Conservation (phyloP, 768 basidiomycete species). For the Suillus clintonianus region DNA sequence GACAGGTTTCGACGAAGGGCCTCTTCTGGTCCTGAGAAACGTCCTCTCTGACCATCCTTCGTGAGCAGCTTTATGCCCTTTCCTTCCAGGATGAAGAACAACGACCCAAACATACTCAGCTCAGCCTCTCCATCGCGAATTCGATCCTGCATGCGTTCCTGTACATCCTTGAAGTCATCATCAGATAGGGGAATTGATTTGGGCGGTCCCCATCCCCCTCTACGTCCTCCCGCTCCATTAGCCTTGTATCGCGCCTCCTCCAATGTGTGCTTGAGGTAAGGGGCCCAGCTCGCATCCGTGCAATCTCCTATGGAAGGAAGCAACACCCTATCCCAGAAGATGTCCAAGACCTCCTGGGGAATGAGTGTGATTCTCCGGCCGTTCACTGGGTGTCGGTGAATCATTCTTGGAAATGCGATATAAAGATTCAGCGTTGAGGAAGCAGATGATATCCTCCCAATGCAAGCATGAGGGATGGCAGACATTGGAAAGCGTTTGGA, state of each 20-base stretch:
- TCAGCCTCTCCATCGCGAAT: not conserved
- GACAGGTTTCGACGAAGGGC: not conserved
- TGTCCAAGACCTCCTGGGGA: constrained; percentile 11
- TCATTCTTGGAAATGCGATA: constrained; percentile 16
- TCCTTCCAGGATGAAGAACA: constrained; percentile 15
- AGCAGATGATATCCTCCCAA: not conserved
- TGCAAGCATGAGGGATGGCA: constrained; percentile 5
- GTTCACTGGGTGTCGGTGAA: constrained; percentile 7
- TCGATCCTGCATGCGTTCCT: constrained; percentile 7
- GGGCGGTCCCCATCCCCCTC: not conserved
- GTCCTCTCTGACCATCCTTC: not conserved
- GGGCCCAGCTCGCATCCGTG: not conserved
- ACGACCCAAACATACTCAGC: constrained; percentile 11
- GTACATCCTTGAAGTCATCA: not conserved
- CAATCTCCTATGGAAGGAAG: constrained; percentile 8
- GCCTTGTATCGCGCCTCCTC: constrained; percentile 9
- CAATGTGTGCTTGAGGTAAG: constrained; percentile 10
- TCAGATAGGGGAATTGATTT: constrained; percentile 13
- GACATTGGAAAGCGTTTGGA: constrained; percentile 4
- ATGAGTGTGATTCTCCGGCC: not conserved
- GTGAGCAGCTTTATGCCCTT: constrained; percentile 15
- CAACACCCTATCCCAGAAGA: constrained; percentile 10
- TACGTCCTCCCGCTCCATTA: not conserved
- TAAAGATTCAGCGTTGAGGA: constrained; percentile 3
- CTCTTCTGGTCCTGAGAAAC: not conserved